These are phyloP conservation scores for Nakazawaea molendinolei DNA, from an alignment of 805 yeast genomes.

Conservation along the genomic window DNA sequence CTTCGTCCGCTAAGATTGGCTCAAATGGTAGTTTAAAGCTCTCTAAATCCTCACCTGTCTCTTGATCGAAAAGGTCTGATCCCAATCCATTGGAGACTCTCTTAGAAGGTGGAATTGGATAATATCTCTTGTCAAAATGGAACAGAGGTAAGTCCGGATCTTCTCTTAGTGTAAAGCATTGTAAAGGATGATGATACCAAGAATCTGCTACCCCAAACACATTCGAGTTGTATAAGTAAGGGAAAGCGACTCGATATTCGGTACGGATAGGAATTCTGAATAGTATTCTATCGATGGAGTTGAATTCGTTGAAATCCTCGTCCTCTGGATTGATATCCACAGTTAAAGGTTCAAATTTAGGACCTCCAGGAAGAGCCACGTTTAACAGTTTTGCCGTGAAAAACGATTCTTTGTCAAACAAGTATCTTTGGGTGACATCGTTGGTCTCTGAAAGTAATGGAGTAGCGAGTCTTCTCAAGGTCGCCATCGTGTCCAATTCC, in stretches of 20 bases:
- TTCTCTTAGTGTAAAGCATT: constrained; percentile 40
- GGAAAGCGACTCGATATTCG: constrained; percentile 83
- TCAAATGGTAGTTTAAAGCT: constrained; percentile 36
- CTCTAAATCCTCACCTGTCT: constrained; percentile 25
- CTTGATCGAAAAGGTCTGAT: constrained; percentile 16
- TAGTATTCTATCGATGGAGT: constrained; percentile 80
- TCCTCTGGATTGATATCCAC: constrained; percentile 54
- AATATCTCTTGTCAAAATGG: constrained; percentile 42
- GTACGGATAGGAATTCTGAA: constrained; percentile 71
- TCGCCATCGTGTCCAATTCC: constrained; percentile 53
- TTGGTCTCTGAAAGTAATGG: constrained; percentile 58
- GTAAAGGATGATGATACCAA: constrained; percentile 59
- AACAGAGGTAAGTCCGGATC: constrained; percentile 52
- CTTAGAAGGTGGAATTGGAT: constrained; percentile 42
- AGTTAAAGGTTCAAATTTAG: constrained; percentile 84
- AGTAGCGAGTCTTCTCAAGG: constrained; percentile 58
- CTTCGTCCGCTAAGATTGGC: constrained; percentile 46
- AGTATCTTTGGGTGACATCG: constrained; percentile 56
- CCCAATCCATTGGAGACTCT: constrained; percentile 15
- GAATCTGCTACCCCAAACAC: constrained; percentile 58
- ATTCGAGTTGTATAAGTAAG: constrained; percentile 73
- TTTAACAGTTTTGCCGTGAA: constrained; percentile 89
- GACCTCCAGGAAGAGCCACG: constrained; percentile 89
- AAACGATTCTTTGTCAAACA: constrained; percentile 75
- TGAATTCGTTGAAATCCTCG: constrained; percentile 86